Base-by-base conservation (phyloP, 2,329 filamentous ascomycete species). In the Colletotrichum sp. region DNA sequence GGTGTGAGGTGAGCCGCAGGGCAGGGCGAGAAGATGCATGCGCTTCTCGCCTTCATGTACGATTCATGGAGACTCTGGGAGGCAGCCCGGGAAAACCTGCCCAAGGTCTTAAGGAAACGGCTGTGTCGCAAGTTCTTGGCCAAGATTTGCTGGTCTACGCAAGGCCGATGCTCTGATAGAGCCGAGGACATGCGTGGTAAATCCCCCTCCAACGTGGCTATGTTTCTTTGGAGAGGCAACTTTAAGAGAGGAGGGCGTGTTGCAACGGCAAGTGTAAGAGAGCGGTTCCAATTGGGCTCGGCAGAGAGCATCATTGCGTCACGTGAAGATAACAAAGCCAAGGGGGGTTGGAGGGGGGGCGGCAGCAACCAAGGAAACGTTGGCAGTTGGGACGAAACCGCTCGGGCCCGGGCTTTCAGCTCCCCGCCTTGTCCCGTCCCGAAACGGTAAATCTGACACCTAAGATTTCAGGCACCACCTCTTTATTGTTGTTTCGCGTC, bases 51-150 rank as follows among this genome's bases (percentile, higher is more conserved):
- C 34, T 69, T 76, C 57, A 76, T 74, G 74, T 76, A 76, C 65
- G 59, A 49, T 65, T 69, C 74, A 69, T 73, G 70, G 52, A 44
- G 64, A 65, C 70, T 30, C 64, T 64, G 74, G 74, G 74, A 76
- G 74, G 74, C 74, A 76, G 74, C 74, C 74, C 74, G 74, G 64
- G 74, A 69, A 76, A 76, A 76, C 71, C 70, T 76, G 65, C 74
- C 71, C 60, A 65, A 30, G 15, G 15, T 36, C 44, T 18, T 57
- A 32, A 60, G 65, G 13, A 60, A 59, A 39, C 21, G 55, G 49
- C 30, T 60, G 64, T 67, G 74, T 74, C 74, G 59, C 73, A 73
- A 69, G 73, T 68, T 76, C 64, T 76, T 76, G 70, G 74, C 70
- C 70, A 76, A 63, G 57, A 39, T 60, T 65, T 36, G 18, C 59